Evolutionary conservation across 2,329 filamentous ascomycete species (phyloP).

Genomic region (Catunica adiposa): DNA sequence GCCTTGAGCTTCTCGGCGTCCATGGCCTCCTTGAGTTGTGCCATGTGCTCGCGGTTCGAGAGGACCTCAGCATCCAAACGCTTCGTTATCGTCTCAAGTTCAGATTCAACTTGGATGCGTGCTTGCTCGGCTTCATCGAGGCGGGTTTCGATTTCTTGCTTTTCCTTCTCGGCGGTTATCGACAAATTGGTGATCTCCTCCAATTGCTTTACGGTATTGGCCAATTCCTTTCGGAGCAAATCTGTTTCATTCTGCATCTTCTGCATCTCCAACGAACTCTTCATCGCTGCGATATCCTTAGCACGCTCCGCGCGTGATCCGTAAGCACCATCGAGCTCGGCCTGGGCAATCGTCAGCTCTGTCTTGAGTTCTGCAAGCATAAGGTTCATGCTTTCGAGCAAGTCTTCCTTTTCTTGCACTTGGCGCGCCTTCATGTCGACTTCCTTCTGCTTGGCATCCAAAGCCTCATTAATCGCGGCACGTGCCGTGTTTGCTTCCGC

Average conservation of each 20-base stretch:
- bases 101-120: conserved; percentile 24
- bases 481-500: conserved; percentile 20
- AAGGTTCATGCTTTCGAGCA: conserved; percentile 34
- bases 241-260: conserved; percentile 33
- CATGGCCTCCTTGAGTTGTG: conserved; percentile 34
- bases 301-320: conserved; percentile 42
- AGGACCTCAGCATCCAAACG: conserved; percentile 28
- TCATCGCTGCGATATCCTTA: conserved; percentile 38
- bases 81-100: conserved; percentile 23
- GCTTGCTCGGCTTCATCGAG: conserved; percentile 26
- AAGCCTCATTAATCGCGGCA: conserved; percentile 24
- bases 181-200: conserved; percentile 38
- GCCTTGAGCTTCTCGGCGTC: conserved; percentile 30
- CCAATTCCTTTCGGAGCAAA: conserved; percentile 34
- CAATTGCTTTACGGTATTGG: conserved; percentile 33
- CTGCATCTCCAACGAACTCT: conserved; percentile 29
- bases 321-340: conserved; percentile 45
- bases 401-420: conserved; percentile 32
- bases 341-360: conserved; percentile 42
- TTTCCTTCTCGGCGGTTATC: conserved; percentile 33
- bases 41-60: conserved; percentile 22
- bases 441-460: conserved; percentile 27
- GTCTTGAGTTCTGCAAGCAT: conserved; percentile 43
- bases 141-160: conserved; percentile 28
- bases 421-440: conserved; percentile 23